Evolutionary conservation across 495 filamentous ascomycete species (phyloP).

Genomic region (Aspergillus campestris): DNA sequence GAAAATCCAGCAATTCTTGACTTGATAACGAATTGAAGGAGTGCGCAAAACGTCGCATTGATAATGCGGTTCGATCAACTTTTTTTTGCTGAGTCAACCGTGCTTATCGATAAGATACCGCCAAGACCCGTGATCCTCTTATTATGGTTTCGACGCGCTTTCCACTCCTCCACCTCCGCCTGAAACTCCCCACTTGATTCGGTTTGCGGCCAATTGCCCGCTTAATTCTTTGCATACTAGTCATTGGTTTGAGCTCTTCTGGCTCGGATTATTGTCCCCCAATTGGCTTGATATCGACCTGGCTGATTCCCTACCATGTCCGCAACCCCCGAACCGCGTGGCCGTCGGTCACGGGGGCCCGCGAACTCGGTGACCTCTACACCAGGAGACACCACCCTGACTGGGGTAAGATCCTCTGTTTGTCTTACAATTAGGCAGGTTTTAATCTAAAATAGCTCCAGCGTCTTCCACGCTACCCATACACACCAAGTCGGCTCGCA

Average conservation of each 20-base stretch:
- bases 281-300: neutral
- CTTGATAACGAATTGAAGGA: too few species aligned
- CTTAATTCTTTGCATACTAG: too few species aligned
- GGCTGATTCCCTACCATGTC: conserved; percentile 18
- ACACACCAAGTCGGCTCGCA: conserved; percentile 33
- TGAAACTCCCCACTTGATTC: too few species aligned
- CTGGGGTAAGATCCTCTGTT: conserved; percentile 15
- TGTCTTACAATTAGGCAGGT: neutral
- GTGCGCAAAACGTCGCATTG: neutral
- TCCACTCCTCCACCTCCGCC: too few species aligned
- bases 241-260: neutral
- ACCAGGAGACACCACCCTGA: conserved; percentile 26
- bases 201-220: too few species aligned
- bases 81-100: conserved; percentile 13
- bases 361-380: conserved; percentile 16
- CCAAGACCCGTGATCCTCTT: too few species aligned
- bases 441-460: conserved; percentile 20
- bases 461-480: conserved; percentile 30
- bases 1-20: too few species aligned
- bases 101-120: conserved; percentile 15
- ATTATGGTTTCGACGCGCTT: too few species aligned
- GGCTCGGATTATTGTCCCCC: neutral
- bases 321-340: conserved; percentile 29
- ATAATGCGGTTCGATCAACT: neutral
- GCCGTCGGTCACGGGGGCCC: conserved; percentile 22